Percentiles rank a stretch among this genome's conserved stretches.
These are phyloP conservation scores for Hemisphaericaspora xylofermentans DNA, from an alignment of 1,139 yeast genomes.

Conservation along the genomic window DNA sequence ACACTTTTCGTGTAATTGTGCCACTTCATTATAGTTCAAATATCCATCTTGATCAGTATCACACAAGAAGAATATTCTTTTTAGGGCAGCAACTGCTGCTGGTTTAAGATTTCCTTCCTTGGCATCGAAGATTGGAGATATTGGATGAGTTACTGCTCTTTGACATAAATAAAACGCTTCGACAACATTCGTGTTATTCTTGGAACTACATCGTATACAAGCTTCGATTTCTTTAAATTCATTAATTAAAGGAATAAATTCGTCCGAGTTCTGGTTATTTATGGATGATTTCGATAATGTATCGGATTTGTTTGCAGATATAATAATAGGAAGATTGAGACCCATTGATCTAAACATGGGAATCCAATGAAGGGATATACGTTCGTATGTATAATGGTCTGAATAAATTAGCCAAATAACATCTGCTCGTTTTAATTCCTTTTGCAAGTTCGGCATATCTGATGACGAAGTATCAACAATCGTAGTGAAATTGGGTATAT, in stretches of 20 bases:
- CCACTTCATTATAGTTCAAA: conserved; percentile 67
- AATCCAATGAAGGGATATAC: conserved; percentile 91
- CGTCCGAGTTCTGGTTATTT: conserved; percentile 56
- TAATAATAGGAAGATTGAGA: conserved; percentile 85
- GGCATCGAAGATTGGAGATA: conserved; percentile 93
- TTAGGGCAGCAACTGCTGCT: conserved; percentile 70
- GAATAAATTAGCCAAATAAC: conserved; percentile 91
- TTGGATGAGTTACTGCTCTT: conserved; percentile 86
- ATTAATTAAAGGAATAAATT: conserved; percentile 79
- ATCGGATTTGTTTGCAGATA: conserved; percentile 85
- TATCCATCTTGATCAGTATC: conserved; percentile 91
- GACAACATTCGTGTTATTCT: conserved; percentile 75
- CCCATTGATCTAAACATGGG: conserved; percentile 90
- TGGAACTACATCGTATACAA: conserved; percentile 85
- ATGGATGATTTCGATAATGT: conserved; percentile 22
- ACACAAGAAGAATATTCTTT: conserved; percentile 77
- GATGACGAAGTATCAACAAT: conserved; percentile 77
- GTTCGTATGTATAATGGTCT: conserved; percentile 91
- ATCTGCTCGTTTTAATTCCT: conserved; percentile 80
- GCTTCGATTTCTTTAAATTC: conserved; percentile 95
- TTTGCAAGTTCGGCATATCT: conserved; percentile 59
- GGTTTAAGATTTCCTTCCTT: conserved; percentile 82
- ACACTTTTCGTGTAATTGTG: conserved; percentile 68
- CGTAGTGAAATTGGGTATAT: conserved; percentile 66
- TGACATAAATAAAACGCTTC: conserved; percentile 89